Percentiles rank a stretch among this genome's conserved stretches.
phyloP scores from a whole-genome alignment of 2,329 filamentous ascomycete species.

The Didymella arachidicola region DNA sequence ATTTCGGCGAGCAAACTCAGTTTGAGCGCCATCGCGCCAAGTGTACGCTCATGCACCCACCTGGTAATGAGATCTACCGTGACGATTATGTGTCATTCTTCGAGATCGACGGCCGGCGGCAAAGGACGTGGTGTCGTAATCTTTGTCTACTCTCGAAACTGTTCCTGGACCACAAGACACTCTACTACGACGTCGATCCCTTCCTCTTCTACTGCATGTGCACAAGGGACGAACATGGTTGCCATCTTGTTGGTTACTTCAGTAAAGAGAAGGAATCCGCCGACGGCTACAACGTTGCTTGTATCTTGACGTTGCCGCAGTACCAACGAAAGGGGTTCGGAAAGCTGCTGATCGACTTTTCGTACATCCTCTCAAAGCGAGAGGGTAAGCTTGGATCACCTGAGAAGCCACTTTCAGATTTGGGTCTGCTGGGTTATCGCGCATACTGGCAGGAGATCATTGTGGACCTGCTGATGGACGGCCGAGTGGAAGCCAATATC shows the following conservation, averaged over 20 bases:
- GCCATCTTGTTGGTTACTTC: conserved; percentile 98
- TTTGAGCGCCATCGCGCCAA: conserved; percentile 88
- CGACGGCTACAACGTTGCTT: conserved; percentile 97
- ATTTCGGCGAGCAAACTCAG: conserved; percentile 82
- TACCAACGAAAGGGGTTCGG: conserved; percentile 96
- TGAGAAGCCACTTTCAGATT: conserved; percentile 93
- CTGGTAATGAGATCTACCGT: conserved; percentile 97
- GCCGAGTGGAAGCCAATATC: conserved; percentile 77
- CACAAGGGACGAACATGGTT: conserved; percentile 84
- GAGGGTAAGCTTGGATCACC: conserved; percentile 95
- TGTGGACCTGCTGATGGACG: conserved; percentile 79
- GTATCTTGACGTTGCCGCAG: conserved; percentile 94
- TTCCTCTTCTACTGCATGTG: conserved; percentile 99
- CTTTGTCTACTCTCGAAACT: conserved; percentile 93
- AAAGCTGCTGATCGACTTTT: conserved; percentile 92
- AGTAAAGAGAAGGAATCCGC: conserved; percentile 98
- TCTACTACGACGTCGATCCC: conserved; percentile 99
- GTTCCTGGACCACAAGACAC: conserved; percentile 96
- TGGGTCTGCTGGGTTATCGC: conserved; percentile 91
- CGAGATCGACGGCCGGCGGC: conserved; percentile 93
- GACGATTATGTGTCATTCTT: conserved; percentile 95
- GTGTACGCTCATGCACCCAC: conserved; percentile 89
- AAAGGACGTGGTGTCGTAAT: conserved; percentile 96
- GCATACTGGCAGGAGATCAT: conserved; percentile 98
- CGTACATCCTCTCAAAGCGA: conserved; percentile 93